Base-by-base conservation (phyloP, 495 filamentous ascomycete genomes). In the Diplogelasinospora grovesii region DNA sequence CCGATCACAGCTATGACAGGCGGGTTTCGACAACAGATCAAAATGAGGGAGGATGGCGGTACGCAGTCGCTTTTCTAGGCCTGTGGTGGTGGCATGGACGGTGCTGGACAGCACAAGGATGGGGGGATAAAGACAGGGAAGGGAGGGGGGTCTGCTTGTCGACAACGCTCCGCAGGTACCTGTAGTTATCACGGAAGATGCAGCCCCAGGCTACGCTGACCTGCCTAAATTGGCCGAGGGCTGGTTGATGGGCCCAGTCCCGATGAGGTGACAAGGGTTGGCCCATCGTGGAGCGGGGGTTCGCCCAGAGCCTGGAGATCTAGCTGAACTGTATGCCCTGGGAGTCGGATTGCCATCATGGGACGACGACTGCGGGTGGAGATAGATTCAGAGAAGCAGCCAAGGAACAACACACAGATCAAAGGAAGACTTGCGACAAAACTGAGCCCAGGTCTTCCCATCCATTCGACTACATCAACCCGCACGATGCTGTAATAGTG, bases 191-290 rank as follows among this genome's bases (percentile, higher is more conserved):
- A 41, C 49, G 47, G 53, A 51, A 48, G 49, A 57, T 53, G 53
- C 55, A 45, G 43, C 34, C 49, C 45, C 52, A 51, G 36, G 24
- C 34, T 53, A 47, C 35, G 43, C 28, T 43, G 53, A 61, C 58
- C 58, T 61, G 58, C 58, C 58, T 59, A 61, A 61, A 60, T 53
- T 48, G 56, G 58, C 31, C 53, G 56, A 61, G 42, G 56, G 58
- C 56, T 57, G 48, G 56, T 23, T 37, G 16, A 44, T 53, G 55
- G 52, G 48, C 46, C 43, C 39, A 40, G 39, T 29, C 36, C 48
- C 54, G 46, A 43, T 32, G 41, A 35, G 22, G n/a, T 30, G 52
- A 48, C 48, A 50, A 39, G 54, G 51, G 49, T 9, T 22, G n/a
- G 34, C 24, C 19, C 32, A 51, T 52, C 41, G 30, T 29, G 49